Base-by-base conservation (phyloP, 2,329 filamentous ascomycete species). In the Orbilia oligospora region DNA sequence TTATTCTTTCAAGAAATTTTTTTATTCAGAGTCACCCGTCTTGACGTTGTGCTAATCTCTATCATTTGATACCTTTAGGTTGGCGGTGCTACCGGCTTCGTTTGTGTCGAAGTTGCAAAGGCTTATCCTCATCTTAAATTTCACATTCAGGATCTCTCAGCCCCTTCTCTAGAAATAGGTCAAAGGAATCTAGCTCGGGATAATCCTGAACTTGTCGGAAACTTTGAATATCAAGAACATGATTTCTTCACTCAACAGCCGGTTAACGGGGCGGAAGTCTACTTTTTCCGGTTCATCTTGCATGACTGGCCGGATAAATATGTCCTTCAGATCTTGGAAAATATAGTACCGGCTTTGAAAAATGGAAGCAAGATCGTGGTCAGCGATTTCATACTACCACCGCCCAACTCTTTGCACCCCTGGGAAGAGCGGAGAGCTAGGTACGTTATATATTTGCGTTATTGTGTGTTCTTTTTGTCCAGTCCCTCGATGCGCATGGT, bases 41-140 rank as follows among this genome's bases (percentile, higher is more conserved):
- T 3, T 30, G 6, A 30, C 27, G 27, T 30, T 30, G 27, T 30
- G 27, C 27, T 30, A 30, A 30, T 30, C 27, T 30, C 27, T 6
- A 30, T 30, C 6, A 30, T 30, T 30, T 30, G 27, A 30, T 30
- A 30, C 6, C 27, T 30, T 6, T 22, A 76, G 71, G 64, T 76
- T 22, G 89, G 89, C 9, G 89, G 89, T 1, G 88, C 87, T 18
- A 87, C 88, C 67, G 89, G 89, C 0, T 88, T 89, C 61, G 86
- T 88, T 18, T 87, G 85, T 48, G 84, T 88, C 14, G 87, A 86
- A 3, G 83, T 91, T 56, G 89, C 88, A 1, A 84, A 84, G 76
- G 84, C 83, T 70, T 89, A 87, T 83, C 85, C 85, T 58, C 84
- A 86, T 44, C 85, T 89, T 79, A 85, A 84, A 55, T 89, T 90